These are phyloP conservation scores for Aphanoascus verrucosus DNA, from an alignment of 2,329 filamentous ascomycete species.

Conservation along the genomic window DNA sequence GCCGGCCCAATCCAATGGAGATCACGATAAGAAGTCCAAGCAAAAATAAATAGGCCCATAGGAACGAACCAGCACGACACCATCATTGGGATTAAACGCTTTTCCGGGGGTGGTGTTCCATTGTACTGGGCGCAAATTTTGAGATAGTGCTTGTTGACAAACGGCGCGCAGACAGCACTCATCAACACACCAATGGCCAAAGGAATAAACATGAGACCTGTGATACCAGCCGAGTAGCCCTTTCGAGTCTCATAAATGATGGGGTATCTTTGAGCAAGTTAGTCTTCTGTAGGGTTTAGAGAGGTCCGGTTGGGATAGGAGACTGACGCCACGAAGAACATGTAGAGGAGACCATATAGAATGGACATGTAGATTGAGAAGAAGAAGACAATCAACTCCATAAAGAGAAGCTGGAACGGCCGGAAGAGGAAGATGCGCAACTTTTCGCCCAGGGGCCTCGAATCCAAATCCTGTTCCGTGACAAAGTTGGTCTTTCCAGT, in stretches of 20 bases:
- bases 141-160: conserved; percentile 75
- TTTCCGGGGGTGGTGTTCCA: conserved; percentile 65
- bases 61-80: conserved; percentile 61
- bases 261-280: conserved; percentile 31
- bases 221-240: conserved; percentile 61
- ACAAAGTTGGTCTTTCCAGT: conserved; percentile 59
- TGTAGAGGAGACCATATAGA: conserved; percentile 44
- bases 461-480: conserved; percentile 70
- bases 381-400: conserved; percentile 74
- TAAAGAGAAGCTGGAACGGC: conserved; percentile 75
- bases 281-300: background rate
- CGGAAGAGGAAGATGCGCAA: conserved; percentile 65
- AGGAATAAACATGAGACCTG: conserved; percentile 80
- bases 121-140: conserved; percentile 50
- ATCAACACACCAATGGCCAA: conserved; percentile 62
- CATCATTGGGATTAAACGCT: conserved; percentile 75
- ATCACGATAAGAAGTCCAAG: conserved; percentile 55
- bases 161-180: conserved; percentile 56
- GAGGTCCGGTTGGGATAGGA: background rate
- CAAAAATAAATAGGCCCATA: conserved; percentile 56
- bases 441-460: conserved; percentile 56
- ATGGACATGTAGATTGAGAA: conserved; percentile 79
- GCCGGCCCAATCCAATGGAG: conserved; percentile 62
- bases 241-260: conserved; percentile 69
- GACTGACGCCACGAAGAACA: conserved; percentile 40